Base-by-base conservation (phyloP, 1,284 basidiomycete genomes). In the Gymnopus androsaceus region DNA sequence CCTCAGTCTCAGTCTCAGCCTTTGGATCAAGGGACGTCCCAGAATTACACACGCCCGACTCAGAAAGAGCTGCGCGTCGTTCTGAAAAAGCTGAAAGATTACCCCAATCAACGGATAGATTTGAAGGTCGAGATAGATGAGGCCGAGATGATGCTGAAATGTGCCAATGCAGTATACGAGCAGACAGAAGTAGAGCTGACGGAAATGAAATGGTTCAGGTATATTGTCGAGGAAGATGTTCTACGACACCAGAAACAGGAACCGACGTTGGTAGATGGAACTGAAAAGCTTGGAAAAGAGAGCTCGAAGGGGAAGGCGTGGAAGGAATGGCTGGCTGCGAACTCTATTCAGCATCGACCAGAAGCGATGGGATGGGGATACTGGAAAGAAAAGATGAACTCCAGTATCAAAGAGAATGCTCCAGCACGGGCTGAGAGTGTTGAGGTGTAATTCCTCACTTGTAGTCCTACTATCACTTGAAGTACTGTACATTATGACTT, bases 181-280 rank as follows among this genome's bases (percentile, higher is more conserved):
- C 21, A 27, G 14, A 48, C 47, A 12, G 31, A 54, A 14, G 38
- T 15, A 12, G 46, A 49, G 41, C 19, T 57, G 31, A 40, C 45
- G 45, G 56, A 53, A 21, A 33, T 54, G 38, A 19, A 38, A n/a
- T 53, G 51, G 42, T 21, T 41, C 23, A 36, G 56, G 11, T 57
- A 52, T 40, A 25, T 38, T 17, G 28, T 57, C 9, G 56, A 57
- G 27, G 56, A 57, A 23, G 56, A 53, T 49, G 37, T 57, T 9
- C 11, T 54, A 28, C 52, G 47, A 31, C 38, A 44, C 28, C 46
- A 53, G 21, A 57, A 57, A 25, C 11, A 33, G 15, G 45, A 57
- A 11, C 28, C 15, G 17, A 28, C 44, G 12, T 27, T 57, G 2
- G 51, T 54, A 4, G 56, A 57, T 44, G 56, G 56, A 11, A 57